Conservation (phyloP, 2,329 filamentous ascomycete species). For the Didymella pomorum region DNA sequence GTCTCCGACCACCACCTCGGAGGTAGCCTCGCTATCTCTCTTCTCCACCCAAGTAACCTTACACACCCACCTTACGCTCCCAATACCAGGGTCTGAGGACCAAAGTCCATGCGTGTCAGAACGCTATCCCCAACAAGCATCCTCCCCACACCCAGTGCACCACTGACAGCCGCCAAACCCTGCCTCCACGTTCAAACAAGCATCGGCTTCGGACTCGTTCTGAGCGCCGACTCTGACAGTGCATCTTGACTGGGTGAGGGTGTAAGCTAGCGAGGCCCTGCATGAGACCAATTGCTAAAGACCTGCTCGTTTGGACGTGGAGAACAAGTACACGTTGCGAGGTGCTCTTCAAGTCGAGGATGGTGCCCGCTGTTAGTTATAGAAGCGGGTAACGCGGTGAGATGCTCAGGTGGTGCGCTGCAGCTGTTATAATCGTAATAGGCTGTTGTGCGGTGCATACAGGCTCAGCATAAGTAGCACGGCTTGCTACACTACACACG, state of each 20-base stretch:
- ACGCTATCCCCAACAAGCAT: conserved; percentile 3
- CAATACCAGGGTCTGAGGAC: neutral
- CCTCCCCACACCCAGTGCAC: neutral
- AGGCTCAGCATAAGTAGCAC: neutral
- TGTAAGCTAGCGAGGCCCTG: conserved; percentile 7
- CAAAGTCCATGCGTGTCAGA: conserved; percentile 1
- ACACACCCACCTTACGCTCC: neutral
- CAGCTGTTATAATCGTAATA: neutral
- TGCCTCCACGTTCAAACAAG: conserved; percentile 15
- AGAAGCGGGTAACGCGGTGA: neutral
- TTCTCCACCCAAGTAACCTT: neutral
- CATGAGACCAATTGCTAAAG: neutral
- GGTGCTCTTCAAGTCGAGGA: neutral
- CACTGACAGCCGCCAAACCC: neutral
- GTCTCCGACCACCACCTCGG: conserved; percentile 11
- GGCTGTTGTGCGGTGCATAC: neutral
- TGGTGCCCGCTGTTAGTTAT: neutral
- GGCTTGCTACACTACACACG: neutral
- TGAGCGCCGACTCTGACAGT: neutral
- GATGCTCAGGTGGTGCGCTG: neutral
- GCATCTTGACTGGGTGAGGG: conserved; percentile 5
- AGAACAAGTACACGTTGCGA: neutral
- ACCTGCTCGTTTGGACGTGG: neutral
- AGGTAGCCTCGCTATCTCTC: conserved; percentile 5
- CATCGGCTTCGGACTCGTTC: conserved; percentile 8